Evolutionary conservation across 495 filamentous ascomycete species (phyloP).

Genomic region (Talaromyces proteolyticus): DNA sequence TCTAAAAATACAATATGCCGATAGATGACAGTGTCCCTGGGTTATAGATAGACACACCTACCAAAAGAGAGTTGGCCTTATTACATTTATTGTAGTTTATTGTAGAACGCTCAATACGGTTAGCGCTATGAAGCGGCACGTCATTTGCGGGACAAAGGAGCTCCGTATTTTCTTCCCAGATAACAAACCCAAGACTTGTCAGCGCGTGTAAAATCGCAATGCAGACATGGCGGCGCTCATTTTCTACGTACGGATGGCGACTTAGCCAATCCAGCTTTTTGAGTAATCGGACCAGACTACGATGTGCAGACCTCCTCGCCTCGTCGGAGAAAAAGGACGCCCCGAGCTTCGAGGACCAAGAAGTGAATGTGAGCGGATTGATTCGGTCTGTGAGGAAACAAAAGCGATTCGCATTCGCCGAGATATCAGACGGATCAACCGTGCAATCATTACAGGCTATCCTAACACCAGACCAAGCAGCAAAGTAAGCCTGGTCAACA

Average conservation of each 20-base stretch:
- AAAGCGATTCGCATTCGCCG: conserved; percentile 75
- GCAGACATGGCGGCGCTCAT: conserved; percentile 38
- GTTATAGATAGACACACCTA: no score
- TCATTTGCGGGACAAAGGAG: no score
- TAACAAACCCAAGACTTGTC: no score
- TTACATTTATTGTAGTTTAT: no score
- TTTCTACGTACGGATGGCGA: conserved; percentile 33
- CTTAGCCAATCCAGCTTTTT: conserved; percentile 13
- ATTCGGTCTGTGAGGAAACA: conserved; percentile 82
- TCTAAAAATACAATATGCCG: no score
- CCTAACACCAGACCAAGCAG: conserved; percentile 65
- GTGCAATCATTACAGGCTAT: conserved; percentile 75
- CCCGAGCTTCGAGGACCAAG: conserved; percentile 28
- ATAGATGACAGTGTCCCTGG: no score
- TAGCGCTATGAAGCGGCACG: no score
- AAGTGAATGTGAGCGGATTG: conserved; percentile 67
- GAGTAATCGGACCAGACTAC: conserved; percentile 13
- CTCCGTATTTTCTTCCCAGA: no score
- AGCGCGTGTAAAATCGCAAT: conserved; percentile 20
- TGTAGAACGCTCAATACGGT: no score
- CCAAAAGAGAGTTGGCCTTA: no score
- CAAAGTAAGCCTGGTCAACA: conserved; percentile 54
- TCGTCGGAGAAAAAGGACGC: conserved; percentile 18
- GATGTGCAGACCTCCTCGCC: conserved; percentile 36
- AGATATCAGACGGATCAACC: conserved; percentile 84